Base-by-base conservation (phyloP, 1,284 basidiomycete species). In the Boletus sp. region DNA sequence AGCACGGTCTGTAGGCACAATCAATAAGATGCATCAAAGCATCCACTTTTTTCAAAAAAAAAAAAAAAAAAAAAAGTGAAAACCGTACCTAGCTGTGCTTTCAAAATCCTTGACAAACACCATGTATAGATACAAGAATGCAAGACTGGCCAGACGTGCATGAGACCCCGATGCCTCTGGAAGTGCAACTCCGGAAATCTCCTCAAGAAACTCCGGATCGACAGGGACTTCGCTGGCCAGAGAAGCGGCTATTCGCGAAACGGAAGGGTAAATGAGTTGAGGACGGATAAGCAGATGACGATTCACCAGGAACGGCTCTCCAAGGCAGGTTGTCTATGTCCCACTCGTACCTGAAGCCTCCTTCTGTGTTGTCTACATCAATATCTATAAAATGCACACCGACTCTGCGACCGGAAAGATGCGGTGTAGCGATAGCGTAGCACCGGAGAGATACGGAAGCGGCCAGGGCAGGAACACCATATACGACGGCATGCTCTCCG, bases 401-500 rank as follows among this genome's bases (percentile, higher is more conserved):
- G 26, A 99, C 57, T 59, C 81, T 88, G 43, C 76, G 76, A 39
- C 17, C 29, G 1, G 32, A 41, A 17, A 77, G 68, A 47, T 88
- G 82, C 12, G 89, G 85, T 8, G 84, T 81, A 34, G 88, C 78
- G 45, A 92, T 78, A 8, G 88, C 91, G 69, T 94, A 99, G 70
- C 95, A 99, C 43, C 96, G 88, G 50, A 99, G 82, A 66, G 95
- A 92, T 26, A 99, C 89, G 9, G 93, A 87, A 20, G 93, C 94
- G 9, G 95, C 96, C 42, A 99, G 82, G 5, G 96, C 96, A 50
- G 94, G 96, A 84, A 94, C 89, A 47, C 96, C 96, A 66, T 99
- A 90, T 19, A 99, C 96, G 45, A 99, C 96, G 14, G 96, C 96
- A 70, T 99, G 96, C 71, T 99, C 96, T 45, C 96, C 96, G 58